Conservation (phyloP, 768 basidiomycete genomes). For the Calocera cornea region DNA sequence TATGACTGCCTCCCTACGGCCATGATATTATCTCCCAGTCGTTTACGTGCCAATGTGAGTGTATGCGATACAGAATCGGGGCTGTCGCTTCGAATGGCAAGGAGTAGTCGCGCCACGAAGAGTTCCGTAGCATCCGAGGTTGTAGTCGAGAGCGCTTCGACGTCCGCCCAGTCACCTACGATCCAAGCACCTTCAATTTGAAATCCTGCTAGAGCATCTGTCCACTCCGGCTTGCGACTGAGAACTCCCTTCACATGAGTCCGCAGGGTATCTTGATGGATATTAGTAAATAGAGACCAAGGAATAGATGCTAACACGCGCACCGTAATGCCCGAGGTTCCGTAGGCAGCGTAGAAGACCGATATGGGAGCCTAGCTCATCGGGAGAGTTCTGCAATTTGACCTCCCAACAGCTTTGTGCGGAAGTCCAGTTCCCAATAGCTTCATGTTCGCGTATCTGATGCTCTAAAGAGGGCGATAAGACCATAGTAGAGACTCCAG, state of each 20-base stretch:
- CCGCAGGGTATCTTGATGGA: conserved; percentile 65
- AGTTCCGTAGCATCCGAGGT: conserved; percentile 43
- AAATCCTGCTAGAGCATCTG: conserved; percentile 58
- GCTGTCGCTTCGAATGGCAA: conserved; percentile 58
- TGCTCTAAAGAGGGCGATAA: conserved; percentile 83
- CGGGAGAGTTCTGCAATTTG: conserved; percentile 73
- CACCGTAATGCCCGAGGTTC: conserved; percentile 95
- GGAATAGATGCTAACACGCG: conserved; percentile 19
- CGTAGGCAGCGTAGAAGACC: conserved; percentile 82
- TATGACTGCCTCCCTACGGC: conserved; percentile 73
- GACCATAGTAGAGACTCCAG: conserved; percentile 82
- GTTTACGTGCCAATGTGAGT: conserved; percentile 49
- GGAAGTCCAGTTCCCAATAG: conserved; percentile 91
- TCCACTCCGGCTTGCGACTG: conserved; percentile 75
- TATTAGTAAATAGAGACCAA: background rate
- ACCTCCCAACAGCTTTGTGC: conserved; percentile 99
- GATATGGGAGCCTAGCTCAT: conserved; percentile 77
- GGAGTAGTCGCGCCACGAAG: conserved; percentile 62
- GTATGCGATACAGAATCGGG: conserved; percentile 33
- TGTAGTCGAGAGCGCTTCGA: conserved; percentile 39
- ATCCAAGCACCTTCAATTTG: conserved; percentile 93
- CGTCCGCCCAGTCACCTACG: conserved; percentile 83
- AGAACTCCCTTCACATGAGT: conserved; percentile 90
- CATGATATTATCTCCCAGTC: conserved; percentile 66
- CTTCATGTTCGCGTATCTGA: conserved; percentile 95